A percentile compares a stretch with the other conserved stretches of the same genome.
phyloP scores from a whole-genome alignment of 352 stramenopile species.

The Thraustotheca clavata region DNA sequence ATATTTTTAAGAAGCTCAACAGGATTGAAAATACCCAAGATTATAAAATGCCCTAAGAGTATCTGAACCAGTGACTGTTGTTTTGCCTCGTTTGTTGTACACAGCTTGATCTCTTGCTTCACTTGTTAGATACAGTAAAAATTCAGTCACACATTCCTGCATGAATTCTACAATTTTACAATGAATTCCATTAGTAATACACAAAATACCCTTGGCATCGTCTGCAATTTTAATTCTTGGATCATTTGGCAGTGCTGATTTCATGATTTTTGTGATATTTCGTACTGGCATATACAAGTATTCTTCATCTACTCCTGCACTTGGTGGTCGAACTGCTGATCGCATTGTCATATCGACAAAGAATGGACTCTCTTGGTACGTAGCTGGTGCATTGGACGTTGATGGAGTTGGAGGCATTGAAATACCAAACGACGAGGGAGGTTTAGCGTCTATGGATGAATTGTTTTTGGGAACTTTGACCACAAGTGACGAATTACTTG shows the following conservation, averaged over 20 bases:
- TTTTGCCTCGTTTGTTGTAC: constrained; percentile 55
- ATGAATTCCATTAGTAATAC: not conserved
- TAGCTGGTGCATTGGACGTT: not conserved
- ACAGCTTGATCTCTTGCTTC: constrained; percentile 59
- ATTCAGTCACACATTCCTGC: constrained; percentile 81
- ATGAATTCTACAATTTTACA: constrained; percentile 42
- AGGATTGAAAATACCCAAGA: constrained; percentile 26
- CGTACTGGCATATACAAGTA: constrained; percentile 71
- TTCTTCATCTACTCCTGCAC: constrained; percentile 44
- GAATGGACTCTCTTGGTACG: not conserved
- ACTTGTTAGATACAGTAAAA: constrained; percentile 73
- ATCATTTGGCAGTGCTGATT: constrained; percentile 31
- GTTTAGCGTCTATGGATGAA: not conserved
- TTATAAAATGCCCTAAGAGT: constrained; percentile 59
- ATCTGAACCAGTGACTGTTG: constrained; percentile 49
- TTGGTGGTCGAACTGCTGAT: constrained; percentile 23
- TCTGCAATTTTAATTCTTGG: constrained; percentile 60
- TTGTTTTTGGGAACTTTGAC: constrained; percentile 4
- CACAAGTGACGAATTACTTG: not conserved
- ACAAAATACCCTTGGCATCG: constrained; percentile 32
- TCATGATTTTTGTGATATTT: constrained; percentile 68
- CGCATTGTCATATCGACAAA: constrained; percentile 40
- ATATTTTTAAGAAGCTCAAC: no score
- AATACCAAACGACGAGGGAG: not conserved
- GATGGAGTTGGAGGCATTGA: not conserved